Evolutionary conservation across 139 green algal genomes (phyloP).

Genomic region (Nannochloris sp.): DNA sequence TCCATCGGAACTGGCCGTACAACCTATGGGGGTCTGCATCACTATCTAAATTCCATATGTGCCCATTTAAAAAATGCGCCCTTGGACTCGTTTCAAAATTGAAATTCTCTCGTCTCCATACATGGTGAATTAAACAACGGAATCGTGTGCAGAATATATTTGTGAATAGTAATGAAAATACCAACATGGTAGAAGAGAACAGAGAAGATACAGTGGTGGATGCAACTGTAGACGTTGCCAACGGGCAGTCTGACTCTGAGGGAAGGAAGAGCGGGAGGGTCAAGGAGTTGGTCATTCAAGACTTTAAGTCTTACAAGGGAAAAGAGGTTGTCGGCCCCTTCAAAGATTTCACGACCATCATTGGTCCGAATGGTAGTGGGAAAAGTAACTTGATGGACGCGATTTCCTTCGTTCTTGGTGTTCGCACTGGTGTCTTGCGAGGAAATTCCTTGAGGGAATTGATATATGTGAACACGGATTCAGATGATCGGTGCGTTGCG

Average conservation of each 20-base stretch:
- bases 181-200: too few relatives aligned
- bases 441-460: conserved; percentile 81
- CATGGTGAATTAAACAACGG: too few relatives aligned
- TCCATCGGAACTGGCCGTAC: too few relatives aligned
- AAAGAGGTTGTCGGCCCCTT: conserved; percentile 86
- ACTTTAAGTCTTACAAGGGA: conserved; percentile 94
- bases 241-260: neutral
- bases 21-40: too few relatives aligned
- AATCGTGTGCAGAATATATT: too few relatives aligned
- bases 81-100: too few relatives aligned
- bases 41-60: too few relatives aligned
- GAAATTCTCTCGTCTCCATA: too few relatives aligned
- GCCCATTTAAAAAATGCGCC: too few relatives aligned
- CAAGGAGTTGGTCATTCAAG: conserved; percentile 58
- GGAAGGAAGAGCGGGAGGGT: conserved; percentile 20
- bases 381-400: conserved; percentile 99
- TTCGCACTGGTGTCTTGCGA: conserved; percentile 65
- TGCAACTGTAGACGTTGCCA: neutral
- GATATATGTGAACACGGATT: conserved; percentile 69
- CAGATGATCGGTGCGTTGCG: conserved; percentile 17
- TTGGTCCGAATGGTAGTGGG: conserved; percentile 88
- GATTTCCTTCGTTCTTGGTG: conserved; percentile 96
- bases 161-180: too few relatives aligned
- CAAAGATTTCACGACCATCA: conserved; percentile 84
- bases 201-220: neutral